Evolutionary conservation across 495 filamentous ascomycete species (phyloP).

Genomic region (Trichoderma gamsii): DNA sequence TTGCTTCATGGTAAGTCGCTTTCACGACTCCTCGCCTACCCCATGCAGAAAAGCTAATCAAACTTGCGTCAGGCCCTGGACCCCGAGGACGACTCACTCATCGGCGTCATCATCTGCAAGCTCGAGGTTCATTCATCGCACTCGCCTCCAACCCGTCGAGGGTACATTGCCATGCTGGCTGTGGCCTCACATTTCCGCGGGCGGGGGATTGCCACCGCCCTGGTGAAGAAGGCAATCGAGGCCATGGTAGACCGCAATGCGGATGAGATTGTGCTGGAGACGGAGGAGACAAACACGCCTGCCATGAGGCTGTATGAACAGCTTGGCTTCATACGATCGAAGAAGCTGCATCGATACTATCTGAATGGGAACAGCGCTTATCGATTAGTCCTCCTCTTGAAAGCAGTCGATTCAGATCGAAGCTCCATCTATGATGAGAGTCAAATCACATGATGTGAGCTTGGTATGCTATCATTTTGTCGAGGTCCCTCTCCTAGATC

Average conservation of each 20-base stretch:
- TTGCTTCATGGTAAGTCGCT: slow-evolving; percentile 70
- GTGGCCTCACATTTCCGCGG: slow-evolving; percentile 72
- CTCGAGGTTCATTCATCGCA: slow-evolving; percentile 76
- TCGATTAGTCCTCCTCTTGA: slow-evolving; percentile 77
- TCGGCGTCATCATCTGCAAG: slow-evolving; percentile 95
- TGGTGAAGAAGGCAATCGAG: slow-evolving; percentile 88
- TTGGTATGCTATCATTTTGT: no score
- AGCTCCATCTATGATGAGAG: slow-evolving; percentile 22
- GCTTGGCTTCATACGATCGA: slow-evolving; percentile 86
- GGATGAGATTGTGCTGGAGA: slow-evolving; percentile 95
- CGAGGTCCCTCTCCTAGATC: background rate
- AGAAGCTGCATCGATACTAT: slow-evolving; percentile 92
- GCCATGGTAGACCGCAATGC: slow-evolving; percentile 79
- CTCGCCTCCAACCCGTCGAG: slow-evolving; percentile 68
- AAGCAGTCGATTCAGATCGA: slow-evolving; percentile 36
- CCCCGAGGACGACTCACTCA: slow-evolving; percentile 40
- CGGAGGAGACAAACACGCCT: slow-evolving; percentile 88
- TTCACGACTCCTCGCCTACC: background rate
- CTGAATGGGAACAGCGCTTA: slow-evolving; percentile 95
- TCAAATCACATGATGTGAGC: slow-evolving; percentile 3
- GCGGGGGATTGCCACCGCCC: slow-evolving; percentile 80
- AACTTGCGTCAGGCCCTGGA: slow-evolving; percentile 57
- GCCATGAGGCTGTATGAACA: slow-evolving; percentile 92
- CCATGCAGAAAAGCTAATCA: slow-evolving; percentile 8
- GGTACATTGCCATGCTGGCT: slow-evolving; percentile 98